phyloP scores from a whole-genome alignment of 2,329 filamentous ascomycete genomes.

The Xylaria sp. region DNA sequence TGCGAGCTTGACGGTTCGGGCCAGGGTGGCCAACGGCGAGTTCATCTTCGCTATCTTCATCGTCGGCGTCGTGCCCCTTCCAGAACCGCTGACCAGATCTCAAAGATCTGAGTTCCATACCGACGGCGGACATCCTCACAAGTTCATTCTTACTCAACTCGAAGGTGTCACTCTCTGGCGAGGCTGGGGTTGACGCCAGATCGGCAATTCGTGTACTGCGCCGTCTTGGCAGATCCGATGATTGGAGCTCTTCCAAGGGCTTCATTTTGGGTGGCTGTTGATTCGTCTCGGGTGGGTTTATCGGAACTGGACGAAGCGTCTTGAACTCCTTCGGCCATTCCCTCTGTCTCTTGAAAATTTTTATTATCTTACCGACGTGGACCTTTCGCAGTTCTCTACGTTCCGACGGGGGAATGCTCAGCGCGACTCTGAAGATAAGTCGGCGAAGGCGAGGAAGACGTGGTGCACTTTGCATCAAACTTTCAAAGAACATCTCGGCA shows the following conservation, averaged over 20 bases:
- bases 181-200: constrained; percentile 15
- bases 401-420: constrained; percentile 81
- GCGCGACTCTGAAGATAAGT: constrained; percentile 74
- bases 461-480: constrained; percentile 72
- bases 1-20: constrained; percentile 12
- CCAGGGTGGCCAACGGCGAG: constrained; percentile 25
- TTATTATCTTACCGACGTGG: constrained; percentile 73
- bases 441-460: constrained; percentile 68
- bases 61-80: constrained; percentile 36
- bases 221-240: constrained; percentile 17
- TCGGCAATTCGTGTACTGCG: constrained; percentile 36
- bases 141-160: constrained; percentile 13
- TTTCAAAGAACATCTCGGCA: constrained; percentile 78
- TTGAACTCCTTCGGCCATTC: constrained; percentile 23
- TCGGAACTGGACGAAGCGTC: constrained; percentile 8
- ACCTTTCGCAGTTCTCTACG: constrained; percentile 76
- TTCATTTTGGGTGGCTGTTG: constrained; percentile 5
- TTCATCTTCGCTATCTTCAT: constrained; percentile 41
- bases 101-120: constrained; percentile 26
- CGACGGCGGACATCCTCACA: constrained; percentile 17
- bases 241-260: background rate
- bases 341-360: constrained; percentile 55
- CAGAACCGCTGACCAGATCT: constrained; percentile 18
- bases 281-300: background rate
- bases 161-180: constrained; percentile 18